Evolutionary conservation across 148 eudicot species (phyloP).

Genomic region (Hydrangea macrophylla): DNA sequence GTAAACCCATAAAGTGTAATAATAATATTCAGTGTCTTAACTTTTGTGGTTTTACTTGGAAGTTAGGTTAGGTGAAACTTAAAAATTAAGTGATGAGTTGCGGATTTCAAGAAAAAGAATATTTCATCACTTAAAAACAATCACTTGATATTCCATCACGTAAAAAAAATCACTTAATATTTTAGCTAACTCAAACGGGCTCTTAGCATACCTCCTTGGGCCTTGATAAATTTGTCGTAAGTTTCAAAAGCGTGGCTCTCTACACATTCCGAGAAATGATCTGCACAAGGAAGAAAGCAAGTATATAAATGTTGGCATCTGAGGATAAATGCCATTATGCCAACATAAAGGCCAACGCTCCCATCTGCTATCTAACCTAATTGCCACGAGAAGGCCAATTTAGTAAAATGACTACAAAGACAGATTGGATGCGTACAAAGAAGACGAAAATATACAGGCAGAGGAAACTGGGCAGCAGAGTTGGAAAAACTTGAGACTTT

Average conservation of each 20-base stretch:
- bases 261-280: slow-evolving; percentile 98
- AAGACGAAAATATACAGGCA: neutral
- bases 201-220: slow-evolving; percentile 60
- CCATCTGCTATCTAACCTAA: neutral
- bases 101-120: too few relatives aligned
- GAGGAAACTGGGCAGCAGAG: neutral
- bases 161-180: too few relatives aligned
- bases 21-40: neutral
- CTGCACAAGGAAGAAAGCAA: slow-evolving; percentile 46
- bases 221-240: slow-evolving; percentile 90
- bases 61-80: neutral
- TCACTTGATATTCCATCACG: too few relatives aligned
- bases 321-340: neutral
- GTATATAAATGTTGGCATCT: neutral
- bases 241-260: slow-evolving; percentile 93
- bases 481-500: neutral
- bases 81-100: too few relatives aligned
- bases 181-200: too few relatives aligned
- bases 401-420: too few relatives aligned
- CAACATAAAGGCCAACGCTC: neutral
- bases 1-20: neutral
- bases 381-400: neutral
- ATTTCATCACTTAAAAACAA: too few relatives aligned
- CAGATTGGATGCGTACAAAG: too few relatives aligned
- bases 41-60: neutral